Percentiles rank a stretch among this genome's conserved stretches.
These are phyloP conservation scores for Clitoria ternatea DNA, from an alignment of 306 rosid genomes.

Conservation along the genomic window DNA sequence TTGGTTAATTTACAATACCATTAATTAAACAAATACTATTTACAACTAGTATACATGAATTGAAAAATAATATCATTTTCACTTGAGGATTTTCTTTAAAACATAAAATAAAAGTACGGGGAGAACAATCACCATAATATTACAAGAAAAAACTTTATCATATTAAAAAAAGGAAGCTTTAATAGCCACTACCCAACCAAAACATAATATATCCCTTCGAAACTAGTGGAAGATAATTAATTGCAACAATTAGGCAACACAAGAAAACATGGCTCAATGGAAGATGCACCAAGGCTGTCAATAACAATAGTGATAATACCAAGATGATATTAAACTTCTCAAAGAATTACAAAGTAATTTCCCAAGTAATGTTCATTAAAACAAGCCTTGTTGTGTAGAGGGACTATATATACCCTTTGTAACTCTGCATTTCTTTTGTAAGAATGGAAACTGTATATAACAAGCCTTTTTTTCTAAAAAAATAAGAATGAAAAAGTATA, in stretches of 20 bases:
- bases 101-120: too few species aligned
- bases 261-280: not conserved
- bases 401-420: slow-evolving; percentile 12
- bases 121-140: too few species aligned
- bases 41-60: too few species aligned
- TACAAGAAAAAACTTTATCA: too few species aligned
- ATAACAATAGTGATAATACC: slow-evolving; percentile 15
- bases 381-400: too few species aligned
- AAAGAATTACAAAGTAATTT: slow-evolving; percentile 23
- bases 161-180: not conserved
- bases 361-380: slow-evolving; percentile 18
- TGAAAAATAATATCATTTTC: too few species aligned
- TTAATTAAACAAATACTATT: too few species aligned
- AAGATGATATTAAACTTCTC: slow-evolving; percentile 14
- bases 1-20: too few species aligned
- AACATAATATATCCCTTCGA: not conserved
- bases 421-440: slow-evolving; percentile 8
- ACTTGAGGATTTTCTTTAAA: too few species aligned
- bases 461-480: slow-evolving; percentile 24
- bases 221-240: slow-evolving; percentile 13
- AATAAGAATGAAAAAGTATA: slow-evolving; percentile 18
- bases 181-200: slow-evolving; percentile 1
- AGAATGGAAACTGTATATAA: slow-evolving; percentile 24
- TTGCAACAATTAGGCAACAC: slow-evolving; percentile 18
- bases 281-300: not conserved